These are phyloP conservation scores for Phialocephala sp. DNA, from an alignment of 2,329 filamentous ascomycete genomes.

Conservation along the genomic window DNA sequence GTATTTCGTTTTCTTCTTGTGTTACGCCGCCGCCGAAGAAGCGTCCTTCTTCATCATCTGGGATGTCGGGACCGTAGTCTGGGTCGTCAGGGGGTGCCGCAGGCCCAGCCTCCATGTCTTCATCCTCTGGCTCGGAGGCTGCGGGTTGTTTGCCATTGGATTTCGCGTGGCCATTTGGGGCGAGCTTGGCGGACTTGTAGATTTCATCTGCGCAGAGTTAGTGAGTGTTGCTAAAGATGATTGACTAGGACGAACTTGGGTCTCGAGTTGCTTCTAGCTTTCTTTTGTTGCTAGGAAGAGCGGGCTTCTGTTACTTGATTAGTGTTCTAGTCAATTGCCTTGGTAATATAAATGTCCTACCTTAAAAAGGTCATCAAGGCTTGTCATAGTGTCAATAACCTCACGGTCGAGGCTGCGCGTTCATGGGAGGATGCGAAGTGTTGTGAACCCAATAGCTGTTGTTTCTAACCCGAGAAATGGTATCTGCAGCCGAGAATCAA, in stretches of 20 bases:
- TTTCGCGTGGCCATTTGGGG: slow-evolving; percentile 50
- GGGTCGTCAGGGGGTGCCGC: slow-evolving; percentile 60
- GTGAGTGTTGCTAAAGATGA: slow-evolving; percentile 16
- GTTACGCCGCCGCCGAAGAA: slow-evolving; percentile 96
- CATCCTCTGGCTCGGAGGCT: slow-evolving; percentile 47
- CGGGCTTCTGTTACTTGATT: slow-evolving; percentile 39
- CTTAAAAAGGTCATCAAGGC: slow-evolving; percentile 42
- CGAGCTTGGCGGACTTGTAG: slow-evolving; percentile 66
- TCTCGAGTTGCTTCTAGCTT: slow-evolving; percentile 67
- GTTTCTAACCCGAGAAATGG: background rate
- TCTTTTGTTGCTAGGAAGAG: slow-evolving; percentile 58
- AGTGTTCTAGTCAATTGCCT: slow-evolving; percentile 9
- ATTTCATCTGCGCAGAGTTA: slow-evolving; percentile 55
- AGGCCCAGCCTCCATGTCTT: slow-evolving; percentile 54
- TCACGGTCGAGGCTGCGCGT: slow-evolving; percentile 17
- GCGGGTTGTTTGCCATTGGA: slow-evolving; percentile 40
- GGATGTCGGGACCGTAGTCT: slow-evolving; percentile 58
- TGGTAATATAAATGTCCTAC: slow-evolving; percentile 17
- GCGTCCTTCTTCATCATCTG: slow-evolving; percentile 86
- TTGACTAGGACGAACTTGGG: slow-evolving; percentile 58
- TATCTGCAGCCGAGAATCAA: background rate
- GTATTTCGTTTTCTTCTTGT: slow-evolving; percentile 76
- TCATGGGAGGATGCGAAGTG: background rate
- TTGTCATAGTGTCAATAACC: slow-evolving; percentile 34
- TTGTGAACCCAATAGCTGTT: background rate